phyloP scores from a whole-genome alignment of 495 filamentous ascomycete genomes.

The Lophium mytilinum region DNA sequence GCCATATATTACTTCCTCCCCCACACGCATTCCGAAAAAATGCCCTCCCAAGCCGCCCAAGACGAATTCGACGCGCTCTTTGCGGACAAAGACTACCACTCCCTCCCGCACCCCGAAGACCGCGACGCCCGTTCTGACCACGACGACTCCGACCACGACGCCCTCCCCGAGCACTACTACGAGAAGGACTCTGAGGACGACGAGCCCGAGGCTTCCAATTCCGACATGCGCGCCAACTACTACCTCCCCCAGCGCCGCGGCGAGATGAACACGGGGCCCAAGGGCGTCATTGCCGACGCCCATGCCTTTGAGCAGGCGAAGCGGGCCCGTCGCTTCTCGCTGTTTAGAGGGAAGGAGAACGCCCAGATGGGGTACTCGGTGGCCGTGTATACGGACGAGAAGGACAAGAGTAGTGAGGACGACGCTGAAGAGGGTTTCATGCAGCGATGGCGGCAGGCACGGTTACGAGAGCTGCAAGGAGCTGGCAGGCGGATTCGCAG shows the following conservation, averaged over 20 bases:
- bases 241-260: slow-evolving; percentile 42
- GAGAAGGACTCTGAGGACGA: slow-evolving; percentile 43
- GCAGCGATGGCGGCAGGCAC: slow-evolving; percentile 67
- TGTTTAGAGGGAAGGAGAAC: slow-evolving; percentile 22
- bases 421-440: slow-evolving; percentile 79
- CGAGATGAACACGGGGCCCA: slow-evolving; percentile 87
- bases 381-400: slow-evolving; percentile 41
- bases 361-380: slow-evolving; percentile 9
- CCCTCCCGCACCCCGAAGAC: slow-evolving; percentile 53
- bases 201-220: slow-evolving; percentile 49
- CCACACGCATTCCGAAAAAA: slow-evolving; percentile 15
- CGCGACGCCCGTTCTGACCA: slow-evolving; percentile 12
- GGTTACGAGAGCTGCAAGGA: slow-evolving; percentile 66
- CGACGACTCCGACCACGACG: slow-evolving; percentile 28
- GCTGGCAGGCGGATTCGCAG: slow-evolving; percentile 33
- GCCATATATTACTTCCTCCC: too few species aligned
- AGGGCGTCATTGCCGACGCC: slow-evolving; percentile 96
- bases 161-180: slow-evolving; percentile 20
- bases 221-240: slow-evolving; percentile 50
- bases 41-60: slow-evolving; percentile 49
- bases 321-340: slow-evolving; percentile 35
- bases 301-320: slow-evolving; percentile 78
- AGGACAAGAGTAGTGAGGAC: slow-evolving; percentile 37
- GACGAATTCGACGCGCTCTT: slow-evolving; percentile 77
- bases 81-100: slow-evolving; percentile 41